Percentiles rank a stretch among this genome's conserved stretches.
Evolutionary conservation across 768 basidiomycete species (phyloP).

Genomic region (Termitomyces sp.): DNA sequence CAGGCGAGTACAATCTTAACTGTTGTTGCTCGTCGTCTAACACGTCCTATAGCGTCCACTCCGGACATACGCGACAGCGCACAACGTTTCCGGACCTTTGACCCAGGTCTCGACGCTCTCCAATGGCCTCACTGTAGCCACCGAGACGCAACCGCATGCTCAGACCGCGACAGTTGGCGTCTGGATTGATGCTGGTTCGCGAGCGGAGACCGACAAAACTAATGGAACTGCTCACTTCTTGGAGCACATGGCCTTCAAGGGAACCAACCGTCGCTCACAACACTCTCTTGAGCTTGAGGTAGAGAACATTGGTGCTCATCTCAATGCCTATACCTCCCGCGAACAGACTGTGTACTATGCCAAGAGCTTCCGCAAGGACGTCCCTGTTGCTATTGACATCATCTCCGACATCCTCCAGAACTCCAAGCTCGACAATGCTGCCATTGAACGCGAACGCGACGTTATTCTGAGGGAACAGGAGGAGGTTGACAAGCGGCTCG

Average conservation of each 20-base stretch:
- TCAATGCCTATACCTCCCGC: slow-evolving; percentile 97
- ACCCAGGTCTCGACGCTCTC: slow-evolving; percentile 91
- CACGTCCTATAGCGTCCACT: slow-evolving; percentile 24
- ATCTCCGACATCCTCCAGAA: slow-evolving; percentile 98
- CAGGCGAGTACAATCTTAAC: slow-evolving; percentile 8
- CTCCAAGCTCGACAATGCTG: slow-evolving; percentile 83
- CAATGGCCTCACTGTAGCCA: slow-evolving; percentile 94
- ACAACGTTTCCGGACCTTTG: slow-evolving; percentile 63
- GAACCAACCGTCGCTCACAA: slow-evolving; percentile 85
- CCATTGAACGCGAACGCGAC: slow-evolving; percentile 94
- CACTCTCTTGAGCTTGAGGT: slow-evolving; percentile 94
- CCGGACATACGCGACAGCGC: slow-evolving; percentile 75
- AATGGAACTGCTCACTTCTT: slow-evolving; percentile 98
- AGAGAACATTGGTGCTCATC: slow-evolving; percentile 94
- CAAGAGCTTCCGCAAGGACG: slow-evolving; percentile 97
- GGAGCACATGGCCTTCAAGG: slow-evolving; percentile 98
- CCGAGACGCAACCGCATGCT: slow-evolving; percentile 84
- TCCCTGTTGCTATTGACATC: slow-evolving; percentile 88
- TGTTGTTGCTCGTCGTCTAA: background rate
- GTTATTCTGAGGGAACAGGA: slow-evolving; percentile 97
- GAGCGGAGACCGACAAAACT: slow-evolving; percentile 93
- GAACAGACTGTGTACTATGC: slow-evolving; percentile 99
- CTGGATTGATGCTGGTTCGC: slow-evolving; percentile 98
- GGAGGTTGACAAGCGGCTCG: slow-evolving; percentile 97
- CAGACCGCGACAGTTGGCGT: slow-evolving; percentile 99